Evolutionary conservation across 2,329 filamentous ascomycete species (phyloP).

Genomic region (Pseudogymnoascus sp.): DNA sequence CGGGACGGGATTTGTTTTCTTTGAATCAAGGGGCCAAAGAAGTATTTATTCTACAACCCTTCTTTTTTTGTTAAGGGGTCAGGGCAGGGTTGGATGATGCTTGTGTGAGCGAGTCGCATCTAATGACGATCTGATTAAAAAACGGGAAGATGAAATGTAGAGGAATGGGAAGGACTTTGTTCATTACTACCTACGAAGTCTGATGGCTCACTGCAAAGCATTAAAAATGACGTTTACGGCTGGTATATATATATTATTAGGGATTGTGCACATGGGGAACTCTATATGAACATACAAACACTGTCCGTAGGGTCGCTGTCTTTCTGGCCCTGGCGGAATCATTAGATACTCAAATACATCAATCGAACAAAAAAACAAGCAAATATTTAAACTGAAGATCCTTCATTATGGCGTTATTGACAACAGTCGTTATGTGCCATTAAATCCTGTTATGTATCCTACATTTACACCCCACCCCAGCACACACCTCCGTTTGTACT

Average conservation of each 20-base stretch:
- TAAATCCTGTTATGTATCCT: constrained; percentile 7
- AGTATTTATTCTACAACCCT: constrained; percentile 1
- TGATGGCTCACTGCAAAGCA: constrained; percentile 3
- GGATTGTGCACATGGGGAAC: not conserved
- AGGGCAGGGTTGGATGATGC: not conserved
- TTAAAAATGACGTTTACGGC: constrained; percentile 3
- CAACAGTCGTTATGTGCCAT: not conserved
- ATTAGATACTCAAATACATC: constrained; percentile 3
- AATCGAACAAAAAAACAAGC: not conserved
- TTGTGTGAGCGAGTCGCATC: constrained; percentile 2
- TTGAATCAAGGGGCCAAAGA: not conserved
- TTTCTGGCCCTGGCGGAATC: not conserved
- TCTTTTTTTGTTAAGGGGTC: not conserved
- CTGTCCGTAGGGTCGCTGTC: not conserved
- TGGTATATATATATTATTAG: constrained; percentile 6
- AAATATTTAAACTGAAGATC: not conserved
- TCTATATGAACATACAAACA: constrained; percentile 5
- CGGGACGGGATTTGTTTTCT: not conserved
- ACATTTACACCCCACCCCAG: not conserved
- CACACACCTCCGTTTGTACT: not conserved
- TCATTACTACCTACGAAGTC: constrained; percentile 7
- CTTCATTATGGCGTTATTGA: not conserved
- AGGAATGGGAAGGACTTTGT: not conserved
- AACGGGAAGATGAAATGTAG: not conserved
- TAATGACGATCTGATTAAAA: constrained; percentile 6